These are phyloP conservation scores for Astrothelium macrocarpum DNA, from an alignment of 495 filamentous ascomycete species.

Conservation along the genomic window DNA sequence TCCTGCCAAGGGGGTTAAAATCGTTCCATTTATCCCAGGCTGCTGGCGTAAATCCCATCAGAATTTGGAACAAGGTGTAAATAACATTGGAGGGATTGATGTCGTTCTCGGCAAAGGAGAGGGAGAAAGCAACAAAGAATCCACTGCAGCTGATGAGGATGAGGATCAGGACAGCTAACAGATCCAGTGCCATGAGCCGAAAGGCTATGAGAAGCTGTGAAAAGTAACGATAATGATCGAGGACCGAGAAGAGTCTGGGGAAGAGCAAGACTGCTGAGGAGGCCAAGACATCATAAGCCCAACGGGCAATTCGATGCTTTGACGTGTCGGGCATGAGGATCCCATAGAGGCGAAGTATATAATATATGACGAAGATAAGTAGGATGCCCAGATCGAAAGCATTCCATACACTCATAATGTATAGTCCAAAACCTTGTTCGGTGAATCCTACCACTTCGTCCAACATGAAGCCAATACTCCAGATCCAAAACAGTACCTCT, in stretches of 20 bases:
- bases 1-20: constrained; percentile 67
- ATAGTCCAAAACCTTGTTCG: constrained; percentile 67
- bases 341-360: constrained; percentile 77
- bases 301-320: constrained; percentile 55
- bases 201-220: constrained; percentile 89
- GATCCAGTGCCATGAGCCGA: constrained; percentile 80
- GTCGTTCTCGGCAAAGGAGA: constrained; percentile 59
- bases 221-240: constrained; percentile 92
- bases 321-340: constrained; percentile 62
- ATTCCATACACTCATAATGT: constrained; percentile 96
- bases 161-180: constrained; percentile 71
- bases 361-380: constrained; percentile 77
- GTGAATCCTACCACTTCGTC: constrained; percentile 27
- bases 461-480: constrained; percentile 93
- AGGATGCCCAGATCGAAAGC: constrained; percentile 84
- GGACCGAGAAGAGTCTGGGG: constrained; percentile 78
- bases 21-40: constrained; percentile 65
- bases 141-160: constrained; percentile 81
- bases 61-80: constrained; percentile 81
- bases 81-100: constrained; percentile 59
- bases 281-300: constrained; percentile 84
- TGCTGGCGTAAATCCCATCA: constrained; percentile 79
- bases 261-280: constrained; percentile 82
- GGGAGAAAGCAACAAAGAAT: constrained; percentile 87
- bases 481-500: constrained; percentile 89